phyloP scores from a whole-genome alignment of 1,139 yeast species.

The Sugiyamaella castrensis region DNA sequence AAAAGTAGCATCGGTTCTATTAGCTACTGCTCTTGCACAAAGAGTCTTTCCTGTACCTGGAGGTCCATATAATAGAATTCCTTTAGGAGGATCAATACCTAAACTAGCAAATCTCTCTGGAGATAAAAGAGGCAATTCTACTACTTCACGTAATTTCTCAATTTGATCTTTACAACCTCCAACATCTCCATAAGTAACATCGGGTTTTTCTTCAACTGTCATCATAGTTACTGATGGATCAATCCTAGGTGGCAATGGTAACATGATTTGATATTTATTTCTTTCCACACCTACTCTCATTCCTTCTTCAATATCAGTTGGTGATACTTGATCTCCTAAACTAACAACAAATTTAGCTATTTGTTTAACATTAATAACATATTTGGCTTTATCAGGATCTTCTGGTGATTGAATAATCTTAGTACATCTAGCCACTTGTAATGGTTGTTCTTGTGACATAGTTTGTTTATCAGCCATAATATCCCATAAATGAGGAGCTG shows the following conservation, averaged over 20 bases:
- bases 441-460: constrained; percentile 89
- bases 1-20: constrained; percentile 97
- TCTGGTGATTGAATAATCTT: constrained; percentile 75
- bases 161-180: constrained; percentile 99
- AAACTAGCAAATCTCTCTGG: constrained; percentile 95
- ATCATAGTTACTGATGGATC: constrained; percentile 99
- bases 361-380: constrained; percentile 94
- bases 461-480: constrained; percentile 94
- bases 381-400: constrained; percentile 81
- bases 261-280: constrained; percentile 91
- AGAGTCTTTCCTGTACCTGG: constrained; percentile 98
- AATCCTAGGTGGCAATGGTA: constrained; percentile 95
- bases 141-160: constrained; percentile 95
- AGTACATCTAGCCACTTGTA: constrained; percentile 98
- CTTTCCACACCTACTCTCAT: constrained; percentile 99
- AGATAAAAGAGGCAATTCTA: constrained; percentile 86
- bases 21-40: constrained; percentile 98
- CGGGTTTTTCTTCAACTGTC: constrained; percentile 99
- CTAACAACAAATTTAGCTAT: constrained; percentile 98
- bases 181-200: constrained; percentile 76
- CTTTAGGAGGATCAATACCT: constrained; percentile 98
- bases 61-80: constrained; percentile 92
- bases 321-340: constrained; percentile 92
- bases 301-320: constrained; percentile 98
- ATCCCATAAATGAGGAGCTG: constrained; percentile 97